phyloP scores from a whole-genome alignment of 106 monocot species.

The Dendrobium nobile region DNA sequence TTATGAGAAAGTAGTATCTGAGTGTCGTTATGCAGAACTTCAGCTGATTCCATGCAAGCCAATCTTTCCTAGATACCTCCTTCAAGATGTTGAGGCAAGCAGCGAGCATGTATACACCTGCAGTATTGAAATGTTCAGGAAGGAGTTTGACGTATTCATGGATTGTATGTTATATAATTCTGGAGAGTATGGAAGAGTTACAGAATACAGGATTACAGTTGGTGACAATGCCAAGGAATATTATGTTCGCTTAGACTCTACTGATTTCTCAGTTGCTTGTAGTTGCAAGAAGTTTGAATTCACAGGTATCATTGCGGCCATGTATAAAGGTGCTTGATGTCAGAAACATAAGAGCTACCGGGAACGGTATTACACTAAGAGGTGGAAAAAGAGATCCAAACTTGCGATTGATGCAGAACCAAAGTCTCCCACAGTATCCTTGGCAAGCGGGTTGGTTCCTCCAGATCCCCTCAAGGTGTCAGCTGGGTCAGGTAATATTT shows the following conservation, averaged over 20 bases:
- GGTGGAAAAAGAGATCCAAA: slow-evolving; percentile 25
- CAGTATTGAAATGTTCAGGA: slow-evolving; percentile 23
- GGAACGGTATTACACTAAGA: slow-evolving; percentile 15
- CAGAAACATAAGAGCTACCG: slow-evolving; percentile 23
- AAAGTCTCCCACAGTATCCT: slow-evolving; percentile 6
- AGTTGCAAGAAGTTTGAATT: slow-evolving; percentile 35
- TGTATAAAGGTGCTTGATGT: slow-evolving; percentile 26
- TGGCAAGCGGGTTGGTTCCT: neutral
- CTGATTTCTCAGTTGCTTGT: slow-evolving; percentile 15
- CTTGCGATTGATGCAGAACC: neutral
- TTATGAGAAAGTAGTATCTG: slow-evolving; percentile 24
- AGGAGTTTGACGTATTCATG: slow-evolving; percentile 24
- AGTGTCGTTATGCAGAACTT: slow-evolving; percentile 19
- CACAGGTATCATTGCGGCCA: slow-evolving; percentile 27
- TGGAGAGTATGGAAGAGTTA: slow-evolving; percentile 14
- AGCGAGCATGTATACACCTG: slow-evolving; percentile 26
- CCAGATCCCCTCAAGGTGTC: slow-evolving; percentile 4
- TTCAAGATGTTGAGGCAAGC: slow-evolving; percentile 36
- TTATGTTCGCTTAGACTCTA: slow-evolving; percentile 17
- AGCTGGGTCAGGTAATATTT: slow-evolving; percentile 6
- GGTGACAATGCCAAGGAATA: slow-evolving; percentile 21
- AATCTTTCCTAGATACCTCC: slow-evolving; percentile 27
- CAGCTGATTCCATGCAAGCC: slow-evolving; percentile 31
- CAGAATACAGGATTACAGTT: slow-evolving; percentile 18
- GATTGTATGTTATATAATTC: slow-evolving; percentile 23